Conservation (phyloP, 345 rosid genomes). For the Salix brachista region DNA sequence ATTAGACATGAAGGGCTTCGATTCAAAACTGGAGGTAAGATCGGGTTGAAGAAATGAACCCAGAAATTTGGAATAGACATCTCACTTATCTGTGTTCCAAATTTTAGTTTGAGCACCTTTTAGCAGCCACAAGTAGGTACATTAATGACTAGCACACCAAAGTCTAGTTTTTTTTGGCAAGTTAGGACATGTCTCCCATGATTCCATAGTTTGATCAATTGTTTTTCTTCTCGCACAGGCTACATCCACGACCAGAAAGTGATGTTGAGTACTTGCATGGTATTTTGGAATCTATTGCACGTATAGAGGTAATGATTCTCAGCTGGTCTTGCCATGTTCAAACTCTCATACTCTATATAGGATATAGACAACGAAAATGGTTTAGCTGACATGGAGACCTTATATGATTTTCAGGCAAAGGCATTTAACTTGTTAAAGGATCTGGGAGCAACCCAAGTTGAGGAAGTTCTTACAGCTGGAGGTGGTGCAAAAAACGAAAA, state of each 20-base stretch:
- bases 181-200: too few relatives aligned
- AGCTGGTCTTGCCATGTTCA: not conserved
- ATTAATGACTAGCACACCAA: too few relatives aligned
- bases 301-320: constrained; percentile 57
- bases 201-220: not conserved
- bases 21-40: too few relatives aligned
- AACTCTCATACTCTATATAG: not conserved
- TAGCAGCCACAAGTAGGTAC: too few relatives aligned
- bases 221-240: constrained; percentile 37
- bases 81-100: too few relatives aligned
- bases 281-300: constrained; percentile 83
- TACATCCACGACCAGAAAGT: constrained; percentile 74
- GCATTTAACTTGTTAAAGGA: constrained; percentile 67
- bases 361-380: not conserved
- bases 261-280: constrained; percentile 87
- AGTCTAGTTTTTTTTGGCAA: too few relatives aligned
- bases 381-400: not conserved
- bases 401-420: constrained; percentile 43
- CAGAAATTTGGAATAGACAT: too few relatives aligned
- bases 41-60: too few relatives aligned
- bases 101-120: too few relatives aligned
- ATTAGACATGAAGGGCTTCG: too few relatives aligned
- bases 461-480: constrained; percentile 81
- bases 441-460: constrained; percentile 71
- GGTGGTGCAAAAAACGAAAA: constrained; percentile 80